Evolutionary conservation across 257 asterid species (phyloP), one percentile per base, ranked within the genome.

Genomic region (Galeopsis tetrahit): DNA sequence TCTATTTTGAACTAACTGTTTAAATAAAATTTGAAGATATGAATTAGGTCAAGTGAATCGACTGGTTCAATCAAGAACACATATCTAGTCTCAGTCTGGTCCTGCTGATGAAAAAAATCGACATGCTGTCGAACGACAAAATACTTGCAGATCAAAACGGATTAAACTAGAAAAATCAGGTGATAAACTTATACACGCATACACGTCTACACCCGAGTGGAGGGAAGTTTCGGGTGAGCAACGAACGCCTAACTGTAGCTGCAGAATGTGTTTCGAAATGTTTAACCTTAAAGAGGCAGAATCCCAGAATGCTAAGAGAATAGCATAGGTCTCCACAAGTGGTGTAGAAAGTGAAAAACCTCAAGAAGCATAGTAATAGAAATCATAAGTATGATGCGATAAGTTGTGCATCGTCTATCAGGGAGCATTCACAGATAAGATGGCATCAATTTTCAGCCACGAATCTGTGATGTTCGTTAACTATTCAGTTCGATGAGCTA

Each of bases 341-440:
- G 28, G 1, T 21, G 28, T 21, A 21, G 28, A 21, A 21, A 38
- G 11, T 40, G 32, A 53, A 52, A 68, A 51, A 17, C 43, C 73
- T 58, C 69, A 74, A 59, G 55, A 38, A 55, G 32, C 61, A 67
- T 21, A 48, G n/a, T 9, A 43, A 13, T 6, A 21, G 14, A 48
- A 35, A 66, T 35, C 66, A 56, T 0, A 57, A 13, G 76, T 15
- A 38, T 8, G 63, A 1, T 39, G 39, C 56, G 33, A 55, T 21
- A 52, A 75, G 36, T 31, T 48, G 69, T 40, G 43, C 59, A 7
- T 36, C 35, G 48, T 49, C 35, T 10, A 35, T 4, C 43, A 63
- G 21, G 21, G 38, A 38, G 32, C 13, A 40, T 40, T 43, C 28
- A n/a, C 56, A 49, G 56, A 49, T n/a, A 39, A 52, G 21, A 49